Conservation (phyloP, 2,329 filamentous ascomycete genomes). For the Aspergillus neoniger region DNA sequence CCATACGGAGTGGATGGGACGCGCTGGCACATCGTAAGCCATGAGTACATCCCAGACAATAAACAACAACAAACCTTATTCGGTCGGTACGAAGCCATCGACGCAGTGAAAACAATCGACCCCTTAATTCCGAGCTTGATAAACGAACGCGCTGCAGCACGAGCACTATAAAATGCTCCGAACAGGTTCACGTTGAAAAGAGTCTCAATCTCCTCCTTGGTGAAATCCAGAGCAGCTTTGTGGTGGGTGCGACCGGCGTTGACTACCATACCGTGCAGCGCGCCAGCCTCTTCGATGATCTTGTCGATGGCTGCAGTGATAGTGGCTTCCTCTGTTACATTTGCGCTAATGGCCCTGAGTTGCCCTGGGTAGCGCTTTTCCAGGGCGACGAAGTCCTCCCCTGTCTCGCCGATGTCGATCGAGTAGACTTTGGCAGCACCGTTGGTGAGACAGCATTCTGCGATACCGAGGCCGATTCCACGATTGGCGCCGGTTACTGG, state of each 20-base stretch:
- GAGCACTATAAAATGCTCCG: constrained; percentile 49
- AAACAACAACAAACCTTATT: constrained; percentile 38
- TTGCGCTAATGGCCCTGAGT: constrained; percentile 46
- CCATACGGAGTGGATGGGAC: constrained; percentile 46
- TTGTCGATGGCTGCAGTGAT: constrained; percentile 49
- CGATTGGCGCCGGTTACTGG: constrained; percentile 41
- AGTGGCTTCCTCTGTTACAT: constrained; percentile 52
- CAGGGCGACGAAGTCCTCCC: constrained; percentile 22
- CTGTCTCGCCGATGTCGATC: constrained; percentile 45
- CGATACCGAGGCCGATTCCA: constrained; percentile 51
- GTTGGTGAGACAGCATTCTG: constrained; percentile 51
- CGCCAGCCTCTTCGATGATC: constrained; percentile 48
- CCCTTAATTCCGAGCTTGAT: constrained; percentile 50
- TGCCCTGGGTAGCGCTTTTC: constrained; percentile 42
- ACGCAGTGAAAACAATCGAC: constrained; percentile 48
- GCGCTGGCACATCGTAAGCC: constrained; percentile 6
- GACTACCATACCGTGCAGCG: constrained; percentile 53
- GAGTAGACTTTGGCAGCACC: constrained; percentile 49
- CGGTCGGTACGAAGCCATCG: constrained; percentile 49
- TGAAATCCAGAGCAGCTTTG: constrained; percentile 55
- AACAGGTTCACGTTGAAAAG: constrained; percentile 51
- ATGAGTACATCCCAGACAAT: background rate
- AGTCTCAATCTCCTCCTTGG: constrained; percentile 49
- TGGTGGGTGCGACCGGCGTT: constrained; percentile 57
- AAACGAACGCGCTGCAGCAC: constrained; percentile 47